These are phyloP conservation scores for Macrolepiota albuminosa DNA, from an alignment of 768 basidiomycete genomes.

Conservation along the genomic window DNA sequence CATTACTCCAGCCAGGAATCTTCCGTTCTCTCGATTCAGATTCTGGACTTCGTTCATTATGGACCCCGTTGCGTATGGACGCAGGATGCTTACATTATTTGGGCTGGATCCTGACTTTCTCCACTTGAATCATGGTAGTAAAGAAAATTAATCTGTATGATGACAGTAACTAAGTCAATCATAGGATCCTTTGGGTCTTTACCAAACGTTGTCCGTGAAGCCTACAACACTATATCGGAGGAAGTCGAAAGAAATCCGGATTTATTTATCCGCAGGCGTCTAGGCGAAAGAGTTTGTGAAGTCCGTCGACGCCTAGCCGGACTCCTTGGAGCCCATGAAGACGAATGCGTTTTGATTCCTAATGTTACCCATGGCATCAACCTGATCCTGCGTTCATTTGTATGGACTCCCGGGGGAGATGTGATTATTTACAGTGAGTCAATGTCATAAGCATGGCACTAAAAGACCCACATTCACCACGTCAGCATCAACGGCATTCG, in stretches of 20 bases:
- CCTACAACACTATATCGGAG: constrained; percentile 34
- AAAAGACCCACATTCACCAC: neutral
- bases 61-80: neutral
- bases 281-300: constrained; percentile 23
- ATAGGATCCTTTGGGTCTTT: constrained; percentile 58
- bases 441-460: neutral
- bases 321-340: constrained; percentile 42
- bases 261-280: constrained; percentile 40
- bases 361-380: constrained; percentile 66
- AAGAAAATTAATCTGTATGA: neutral
- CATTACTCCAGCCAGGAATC: too few species aligned
- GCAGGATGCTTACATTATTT: neutral
- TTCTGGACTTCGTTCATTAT: neutral
- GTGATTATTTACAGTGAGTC: constrained; percentile 12
- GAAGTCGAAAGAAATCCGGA: constrained; percentile 53
- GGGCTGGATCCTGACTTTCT: neutral
- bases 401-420: constrained; percentile 59
- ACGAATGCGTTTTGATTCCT: constrained; percentile 56
- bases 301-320: constrained; percentile 45
- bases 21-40: neutral
- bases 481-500: constrained; percentile 1
- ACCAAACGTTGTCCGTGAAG: constrained; percentile 46
- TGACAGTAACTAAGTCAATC: neutral
- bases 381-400: constrained; percentile 62
- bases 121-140: constrained; percentile 1